Base-by-base conservation (phyloP, 1,284 basidiomycete genomes). In the Peniophora sp. region DNA sequence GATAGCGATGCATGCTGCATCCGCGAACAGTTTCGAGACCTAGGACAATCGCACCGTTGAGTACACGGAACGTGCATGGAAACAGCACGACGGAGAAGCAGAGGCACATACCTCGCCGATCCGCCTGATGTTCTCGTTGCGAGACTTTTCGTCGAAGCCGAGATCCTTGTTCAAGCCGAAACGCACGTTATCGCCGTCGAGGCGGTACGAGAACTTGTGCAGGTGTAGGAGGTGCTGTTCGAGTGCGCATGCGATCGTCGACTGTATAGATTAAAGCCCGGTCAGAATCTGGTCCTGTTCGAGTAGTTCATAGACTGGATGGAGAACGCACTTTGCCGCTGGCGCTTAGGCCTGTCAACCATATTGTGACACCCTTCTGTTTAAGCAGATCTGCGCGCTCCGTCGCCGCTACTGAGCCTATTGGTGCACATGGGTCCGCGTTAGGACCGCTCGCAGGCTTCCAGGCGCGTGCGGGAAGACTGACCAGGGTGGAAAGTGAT, bases 121-220 rank as follows among this genome's bases (percentile, higher is more conserved):
- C 51, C 96, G 79, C 50, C 96, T 85, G 64, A 99, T 98, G 70
- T 99, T 99, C 72, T 99, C 96, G 58, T 93, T 91, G 51, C 96
- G 81, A 48, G 94, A 95, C 63, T 85, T 86, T 63, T 94, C 94
- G 60, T 94, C 91, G 64, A 99, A 99, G 1, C 96, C 94, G 47
- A 99, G 84, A 64, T 99, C 96, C 73, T 92, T 98, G 80, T 99
- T 99, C 47, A 99, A 74, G 9, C 97, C 97, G 62, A 97, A 96
- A 52, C 96, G 84, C 55, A 99, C 78, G 69, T 99, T 99, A 73
- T 99, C 96, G 3, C 96, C 96, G 64, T 99, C 96, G 22, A 99
- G 77, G 41, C 96, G 84, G 72, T 97, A 99, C 41, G 87, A 74
- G 60, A 92, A 92, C 61, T 89, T 91, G 55, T 82, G 78, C 51